A percentile compares a stretch with the other conserved stretches of the same genome.
Evolutionary conservation across 768 basidiomycete genomes (phyloP).

Genomic region (Chalciporus piperatus): DNA sequence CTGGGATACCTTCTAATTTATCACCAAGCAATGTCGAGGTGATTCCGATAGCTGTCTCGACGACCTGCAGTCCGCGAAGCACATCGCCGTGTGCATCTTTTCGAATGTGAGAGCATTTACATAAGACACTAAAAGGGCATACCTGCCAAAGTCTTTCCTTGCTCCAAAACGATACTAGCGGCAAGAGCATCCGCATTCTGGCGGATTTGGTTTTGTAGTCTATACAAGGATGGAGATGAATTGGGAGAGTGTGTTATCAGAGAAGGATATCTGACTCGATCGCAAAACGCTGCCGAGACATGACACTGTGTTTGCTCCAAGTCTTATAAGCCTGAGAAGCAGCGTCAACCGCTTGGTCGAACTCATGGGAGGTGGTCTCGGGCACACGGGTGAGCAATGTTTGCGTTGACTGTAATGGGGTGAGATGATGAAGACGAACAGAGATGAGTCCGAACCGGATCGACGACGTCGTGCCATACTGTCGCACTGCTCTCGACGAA

Average conservation of each 20-base stretch:
- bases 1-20: conserved; percentile 76
- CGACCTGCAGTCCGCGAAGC: conserved; percentile 87
- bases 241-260: not conserved
- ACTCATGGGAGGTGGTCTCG: conserved; percentile 79
- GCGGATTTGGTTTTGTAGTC: conserved; percentile 84
- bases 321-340: conserved; percentile 84
- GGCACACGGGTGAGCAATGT: conserved; percentile 86
- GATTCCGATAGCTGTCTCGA: conserved; percentile 75
- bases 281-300: conserved; percentile 84
- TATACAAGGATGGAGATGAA: conserved; percentile 30
- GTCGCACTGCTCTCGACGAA: conserved; percentile 78
- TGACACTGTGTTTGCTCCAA: conserved; percentile 83
- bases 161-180: conserved; percentile 87
- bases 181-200: conserved; percentile 85
- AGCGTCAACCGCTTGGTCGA: conserved; percentile 77
- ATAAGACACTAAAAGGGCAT: conserved; percentile 10
- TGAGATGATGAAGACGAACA: not conserved
- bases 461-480: conserved; percentile 83
- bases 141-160: conserved; percentile 93
- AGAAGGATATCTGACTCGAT: conserved; percentile 64
- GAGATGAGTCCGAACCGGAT: conserved; percentile 62
- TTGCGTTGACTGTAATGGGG: conserved; percentile 71
- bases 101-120: not conserved
- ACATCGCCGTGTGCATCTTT: conserved; percentile 94
- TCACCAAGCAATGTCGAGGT: conserved; percentile 87